Percentiles rank a stretch among this genome's conserved stretches.
phyloP scores from a whole-genome alignment of 176 grass and related monocot genomes.

The Triticum turgidum region DNA sequence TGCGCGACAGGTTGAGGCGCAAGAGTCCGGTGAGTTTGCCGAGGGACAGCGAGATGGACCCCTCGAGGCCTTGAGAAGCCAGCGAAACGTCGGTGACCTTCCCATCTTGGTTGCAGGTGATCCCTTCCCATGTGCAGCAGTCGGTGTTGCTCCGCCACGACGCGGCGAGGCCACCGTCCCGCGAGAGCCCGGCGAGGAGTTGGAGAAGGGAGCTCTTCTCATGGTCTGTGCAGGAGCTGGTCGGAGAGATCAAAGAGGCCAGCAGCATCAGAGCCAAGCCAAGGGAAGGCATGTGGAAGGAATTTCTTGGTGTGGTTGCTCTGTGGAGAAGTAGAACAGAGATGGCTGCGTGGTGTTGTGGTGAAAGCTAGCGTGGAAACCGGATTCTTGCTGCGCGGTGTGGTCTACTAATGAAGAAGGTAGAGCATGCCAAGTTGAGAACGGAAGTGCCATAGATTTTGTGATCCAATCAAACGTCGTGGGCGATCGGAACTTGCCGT shows the following conservation, averaged over 20 bases:
- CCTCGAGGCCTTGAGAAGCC: conserved; percentile 28
- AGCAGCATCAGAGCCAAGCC: not conserved
- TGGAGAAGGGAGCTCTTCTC: conserved; percentile 33
- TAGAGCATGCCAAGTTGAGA: not conserved
- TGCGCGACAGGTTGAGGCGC: conserved; percentile 37
- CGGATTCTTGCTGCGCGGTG: not conserved
- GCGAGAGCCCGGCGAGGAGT: conserved; percentile 26
- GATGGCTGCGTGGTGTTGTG: not conserved
- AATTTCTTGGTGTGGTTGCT: not conserved
- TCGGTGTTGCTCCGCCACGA: conserved; percentile 22
- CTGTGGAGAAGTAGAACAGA: not conserved
- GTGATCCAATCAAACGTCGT: not conserved
- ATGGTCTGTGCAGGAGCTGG: not conserved
- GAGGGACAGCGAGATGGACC: conserved; percentile 19
- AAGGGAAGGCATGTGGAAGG: not conserved
- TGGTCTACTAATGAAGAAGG: not conserved
- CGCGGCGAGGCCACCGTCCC: not conserved
- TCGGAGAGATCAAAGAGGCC: not conserved
- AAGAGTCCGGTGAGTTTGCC: conserved; percentile 26
- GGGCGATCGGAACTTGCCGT: too few species aligned
- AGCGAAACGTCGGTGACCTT: conserved; percentile 17
- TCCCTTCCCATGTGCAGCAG: conserved; percentile 46
- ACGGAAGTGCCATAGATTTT: not conserved
- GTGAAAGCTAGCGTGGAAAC: not conserved
- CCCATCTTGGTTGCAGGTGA: conserved; percentile 13